phyloP scores from a whole-genome alignment of 371 early-diverging fungal species.

The Rhizopus delemar region DNA sequence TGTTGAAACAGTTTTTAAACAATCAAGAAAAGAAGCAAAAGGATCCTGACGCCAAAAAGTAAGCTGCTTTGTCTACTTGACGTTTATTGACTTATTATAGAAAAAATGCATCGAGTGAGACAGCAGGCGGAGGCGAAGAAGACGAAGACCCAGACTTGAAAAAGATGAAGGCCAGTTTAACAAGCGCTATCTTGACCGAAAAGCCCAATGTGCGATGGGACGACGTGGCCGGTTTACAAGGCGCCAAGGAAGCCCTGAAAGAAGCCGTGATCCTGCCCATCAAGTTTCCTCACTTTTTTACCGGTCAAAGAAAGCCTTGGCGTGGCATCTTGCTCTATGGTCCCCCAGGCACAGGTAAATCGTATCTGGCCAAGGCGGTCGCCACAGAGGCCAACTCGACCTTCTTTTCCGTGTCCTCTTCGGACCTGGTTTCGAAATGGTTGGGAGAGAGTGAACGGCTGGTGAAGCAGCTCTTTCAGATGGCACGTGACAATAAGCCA shows the following conservation, averaged over 20 bases:
- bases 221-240: conserved; percentile 98
- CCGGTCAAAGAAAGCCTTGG: conserved; percentile 94
- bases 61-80: conserved; percentile 29
- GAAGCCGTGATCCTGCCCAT: conserved; percentile 99
- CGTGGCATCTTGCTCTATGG: conserved; percentile 97
- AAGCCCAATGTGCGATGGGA: conserved; percentile 96
- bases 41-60: conserved; percentile 59
- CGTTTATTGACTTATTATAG: neutral
- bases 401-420: conserved; percentile 94
- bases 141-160: conserved; percentile 90
- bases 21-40: conserved; percentile 70
- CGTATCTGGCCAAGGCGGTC: conserved; percentile 96
- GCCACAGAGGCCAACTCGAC: conserved; percentile 96
- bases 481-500: conserved; percentile 92
- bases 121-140: conserved; percentile 49
- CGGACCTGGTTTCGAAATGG: conserved; percentile 97
- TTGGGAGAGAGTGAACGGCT: conserved; percentile 94
- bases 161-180: conserved; percentile 80
- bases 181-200: conserved; percentile 89
- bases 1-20: conserved; percentile 82
- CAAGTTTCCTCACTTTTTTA: conserved; percentile 95
- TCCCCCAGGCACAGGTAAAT: conserved; percentile 98
- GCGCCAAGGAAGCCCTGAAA: conserved; percentile 97
- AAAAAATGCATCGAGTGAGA: conserved; percentile 13
- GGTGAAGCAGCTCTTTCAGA: conserved; percentile 90